phyloP scores from a whole-genome alignment of 1,284 basidiomycete species.

The Cerioporus squamosus region DNA sequence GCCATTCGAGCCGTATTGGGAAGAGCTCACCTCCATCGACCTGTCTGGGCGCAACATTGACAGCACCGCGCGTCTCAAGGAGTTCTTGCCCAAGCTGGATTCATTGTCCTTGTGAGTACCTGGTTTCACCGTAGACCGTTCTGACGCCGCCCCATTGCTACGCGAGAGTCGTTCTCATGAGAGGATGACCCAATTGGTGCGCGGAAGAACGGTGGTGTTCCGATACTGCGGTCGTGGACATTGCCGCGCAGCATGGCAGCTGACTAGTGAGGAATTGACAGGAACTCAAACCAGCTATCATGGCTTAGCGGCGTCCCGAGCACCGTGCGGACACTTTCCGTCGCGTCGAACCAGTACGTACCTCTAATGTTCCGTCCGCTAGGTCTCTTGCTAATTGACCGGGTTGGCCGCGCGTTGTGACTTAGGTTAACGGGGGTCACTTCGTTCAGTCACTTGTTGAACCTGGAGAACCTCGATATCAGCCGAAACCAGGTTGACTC shows the following conservation, averaged over 20 bases:
- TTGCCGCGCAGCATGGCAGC: constrained; percentile 12
- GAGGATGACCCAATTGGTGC: constrained; percentile 6
- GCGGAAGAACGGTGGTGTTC: constrained; percentile 1
- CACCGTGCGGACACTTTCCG: constrained; percentile 80
- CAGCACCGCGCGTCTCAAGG: constrained; percentile 90
- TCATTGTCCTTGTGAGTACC: constrained; percentile 74
- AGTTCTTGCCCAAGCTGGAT: constrained; percentile 90
- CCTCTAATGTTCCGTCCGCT: background rate
- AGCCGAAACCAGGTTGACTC: constrained; percentile 91
- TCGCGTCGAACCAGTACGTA: constrained; percentile 76
- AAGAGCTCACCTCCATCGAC: constrained; percentile 78
- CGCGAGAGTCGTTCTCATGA: constrained; percentile 9
- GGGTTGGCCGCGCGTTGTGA: background rate
- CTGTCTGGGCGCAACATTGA: constrained; percentile 83
- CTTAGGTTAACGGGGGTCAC: constrained; percentile 81
- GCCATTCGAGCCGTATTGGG: constrained; percentile 96
- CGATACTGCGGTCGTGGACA: background rate
- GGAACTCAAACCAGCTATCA: constrained; percentile 80
- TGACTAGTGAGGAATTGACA: constrained; percentile 37
- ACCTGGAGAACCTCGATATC: constrained; percentile 90
- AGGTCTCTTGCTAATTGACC: background rate
- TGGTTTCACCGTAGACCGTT: background rate
- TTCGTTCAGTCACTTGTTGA: constrained; percentile 86
- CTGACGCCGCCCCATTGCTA: background rate
- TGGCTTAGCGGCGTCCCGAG: constrained; percentile 89